Evolutionary conservation across 1,284 basidiomycete species (phyloP).

Genomic region (Megacollybia platyphylla): DNA sequence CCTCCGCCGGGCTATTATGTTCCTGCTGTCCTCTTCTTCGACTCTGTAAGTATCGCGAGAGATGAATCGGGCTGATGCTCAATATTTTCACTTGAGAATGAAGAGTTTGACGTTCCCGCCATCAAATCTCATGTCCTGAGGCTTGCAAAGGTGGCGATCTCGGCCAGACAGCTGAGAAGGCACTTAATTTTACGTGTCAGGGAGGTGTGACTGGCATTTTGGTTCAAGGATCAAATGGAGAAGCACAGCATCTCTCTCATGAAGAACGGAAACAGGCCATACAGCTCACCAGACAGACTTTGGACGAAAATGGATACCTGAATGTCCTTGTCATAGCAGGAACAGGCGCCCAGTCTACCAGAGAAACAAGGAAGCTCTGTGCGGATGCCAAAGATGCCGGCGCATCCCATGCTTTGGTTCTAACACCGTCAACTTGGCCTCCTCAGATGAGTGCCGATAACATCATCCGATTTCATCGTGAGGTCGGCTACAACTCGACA

Average conservation of each 20-base stretch:
- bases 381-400: constrained; percentile 72
- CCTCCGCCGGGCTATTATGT: constrained; percentile 62
- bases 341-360: constrained; percentile 72
- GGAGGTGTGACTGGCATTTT: constrained; percentile 65
- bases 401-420: constrained; percentile 65
- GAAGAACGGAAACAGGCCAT: constrained; percentile 59
- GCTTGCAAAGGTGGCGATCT: constrained; percentile 39
- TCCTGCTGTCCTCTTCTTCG: constrained; percentile 63
- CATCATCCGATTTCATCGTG: constrained; percentile 51
- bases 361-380: constrained; percentile 74
- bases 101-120: constrained; percentile 48
- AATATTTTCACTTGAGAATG: constrained; percentile 22
- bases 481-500: constrained; percentile 21
- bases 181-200: constrained; percentile 14
- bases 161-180: not conserved
- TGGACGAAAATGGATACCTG: constrained; percentile 62
- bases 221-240: constrained; percentile 68
- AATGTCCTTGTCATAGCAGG: constrained; percentile 71
- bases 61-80: too few species aligned
- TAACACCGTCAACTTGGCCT: constrained; percentile 61
- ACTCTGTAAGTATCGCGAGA: constrained; percentile 7
- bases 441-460: constrained; percentile 48
- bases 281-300: constrained; percentile 53
- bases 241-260: constrained; percentile 67
- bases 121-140: constrained; percentile 55